Base-by-base conservation (phyloP, 2,329 filamentous ascomycete genomes). In the Xylariaceae sp. region DNA sequence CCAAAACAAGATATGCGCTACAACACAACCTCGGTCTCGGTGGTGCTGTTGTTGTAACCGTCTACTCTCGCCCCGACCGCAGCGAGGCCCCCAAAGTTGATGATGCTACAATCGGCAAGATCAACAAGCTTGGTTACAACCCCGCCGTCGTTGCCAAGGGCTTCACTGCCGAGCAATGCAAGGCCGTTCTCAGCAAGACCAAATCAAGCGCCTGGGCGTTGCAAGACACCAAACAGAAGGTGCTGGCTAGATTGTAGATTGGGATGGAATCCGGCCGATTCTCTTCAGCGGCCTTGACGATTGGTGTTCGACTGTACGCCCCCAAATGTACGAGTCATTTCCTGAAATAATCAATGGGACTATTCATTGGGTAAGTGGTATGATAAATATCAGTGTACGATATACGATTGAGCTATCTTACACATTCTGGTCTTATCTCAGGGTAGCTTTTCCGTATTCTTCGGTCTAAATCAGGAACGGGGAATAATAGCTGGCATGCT, bases 21-120 rank as follows among this genome's bases (percentile, higher is more conserved):
- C 92, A 97, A 78, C 94, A 97, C 73, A 97, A 97, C 71, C 81
- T 97, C 1, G 94, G 93, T 0, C 80, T 97, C 4, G 93, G 93
- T 11, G 94, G 94, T 57, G 93, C 92, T 2, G 92, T 87, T 1
- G 92, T 97, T 0, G 89, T 94, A 18, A 93, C 90, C 0, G 89
- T 97, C 2, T 97, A 97, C 75, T 86, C 86, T 76, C 84, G 92
- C 13, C 88, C 88, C 0, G 93, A 97, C 73, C 89, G 90, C 9
- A 79, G 82, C 73, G 78, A 76, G 58, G 87, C 87, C 2, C 76
- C 78, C 3, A 76, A 79, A 42, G 73, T 95, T 3, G 80, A 83
- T 17, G 84, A 83, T 55, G 82, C 79, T 3, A 80, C 83, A 51
- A 82, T 96, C 1, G 89, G 80, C 1, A 84, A 80, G 78, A 73